Percentiles rank a stretch among this genome's conserved stretches.
Evolutionary conservation across 805 yeast species (phyloP).

Genomic region (Kuraishia cidri): DNA sequence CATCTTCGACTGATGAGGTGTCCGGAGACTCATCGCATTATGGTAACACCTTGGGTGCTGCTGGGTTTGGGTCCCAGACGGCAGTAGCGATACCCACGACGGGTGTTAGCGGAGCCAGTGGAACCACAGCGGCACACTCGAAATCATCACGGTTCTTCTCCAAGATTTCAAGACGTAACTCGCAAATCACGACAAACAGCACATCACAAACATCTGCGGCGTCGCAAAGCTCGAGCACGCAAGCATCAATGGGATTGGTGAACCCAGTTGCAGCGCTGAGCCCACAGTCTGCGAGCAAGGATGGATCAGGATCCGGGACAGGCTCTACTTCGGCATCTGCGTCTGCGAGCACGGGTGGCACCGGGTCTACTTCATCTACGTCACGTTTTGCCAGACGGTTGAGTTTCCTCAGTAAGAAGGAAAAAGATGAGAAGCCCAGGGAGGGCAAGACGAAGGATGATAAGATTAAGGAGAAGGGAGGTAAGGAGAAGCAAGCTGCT

Average conservation of each 20-base stretch:
- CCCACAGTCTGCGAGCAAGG: too few species aligned
- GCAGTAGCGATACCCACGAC: background rate
- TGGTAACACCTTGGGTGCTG: background rate
- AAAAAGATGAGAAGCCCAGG: slow-evolving; percentile 15
- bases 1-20: slow-evolving; percentile 7
- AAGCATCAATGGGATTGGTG: slow-evolving; percentile 2
- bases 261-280: slow-evolving; percentile 1
- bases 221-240: slow-evolving; percentile 3
- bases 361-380: slow-evolving; percentile 1
- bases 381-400: slow-evolving; percentile 14
- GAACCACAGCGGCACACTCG: slow-evolving; percentile 5
- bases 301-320: too few species aligned
- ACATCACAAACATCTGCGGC: background rate
- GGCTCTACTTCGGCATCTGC: slow-evolving; percentile 1
- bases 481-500: too few species aligned
- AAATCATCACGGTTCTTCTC: slow-evolving; percentile 20
- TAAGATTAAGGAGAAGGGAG: slow-evolving; percentile 6
- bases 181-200: slow-evolving; percentile 9
- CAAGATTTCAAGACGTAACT: slow-evolving; percentile 15
- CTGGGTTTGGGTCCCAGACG: slow-evolving; percentile 1
- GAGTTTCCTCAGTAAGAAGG: slow-evolving; percentile 19
- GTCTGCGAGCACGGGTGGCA: background rate
- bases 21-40: slow-evolving; percentile 3
- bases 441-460: slow-evolving; percentile 11
- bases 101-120: background rate